Evolutionary conservation across 495 filamentous ascomycete species (phyloP).

Genomic region (Clavariopsis aquatica): DNA sequence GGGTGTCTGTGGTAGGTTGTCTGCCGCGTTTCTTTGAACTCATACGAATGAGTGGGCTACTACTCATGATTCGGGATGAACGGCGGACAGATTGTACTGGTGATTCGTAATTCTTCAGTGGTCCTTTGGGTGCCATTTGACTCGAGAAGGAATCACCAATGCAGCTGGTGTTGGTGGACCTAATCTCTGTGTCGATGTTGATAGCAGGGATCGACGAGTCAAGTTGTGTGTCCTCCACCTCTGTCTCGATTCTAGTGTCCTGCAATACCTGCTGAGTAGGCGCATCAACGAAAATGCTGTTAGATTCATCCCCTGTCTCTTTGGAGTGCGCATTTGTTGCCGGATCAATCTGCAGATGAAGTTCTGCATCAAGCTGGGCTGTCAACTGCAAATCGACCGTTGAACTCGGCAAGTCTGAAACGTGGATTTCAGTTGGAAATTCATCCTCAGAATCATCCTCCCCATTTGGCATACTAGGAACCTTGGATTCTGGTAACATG

Average conservation of each 20-base stretch:
- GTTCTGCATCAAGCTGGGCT: slow-evolving; percentile 29
- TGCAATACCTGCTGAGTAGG: slow-evolving; percentile 5
- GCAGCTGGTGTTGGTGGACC: slow-evolving; percentile 26
- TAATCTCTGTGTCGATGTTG: background rate
- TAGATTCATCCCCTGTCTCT: slow-evolving; percentile 3
- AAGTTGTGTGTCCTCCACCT: slow-evolving; percentile 8
- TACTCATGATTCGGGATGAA: slow-evolving; percentile 10
- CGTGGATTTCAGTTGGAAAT: slow-evolving; percentile 3
- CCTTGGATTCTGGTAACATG: background rate
- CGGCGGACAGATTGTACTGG: slow-evolving; percentile 6
- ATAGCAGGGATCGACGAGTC: background rate
- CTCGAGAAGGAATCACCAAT: slow-evolving; percentile 27
- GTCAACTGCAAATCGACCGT: slow-evolving; percentile 28
- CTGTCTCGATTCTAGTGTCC: background rate
- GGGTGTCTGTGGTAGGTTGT: background rate
- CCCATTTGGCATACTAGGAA: background rate
- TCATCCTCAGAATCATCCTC: slow-evolving; percentile 9
- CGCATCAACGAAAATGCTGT: slow-evolving; percentile 11
- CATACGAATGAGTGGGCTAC: background rate
- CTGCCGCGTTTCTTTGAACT: slow-evolving; percentile 39
- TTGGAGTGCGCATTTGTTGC: background rate
- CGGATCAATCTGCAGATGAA: slow-evolving; percentile 2
- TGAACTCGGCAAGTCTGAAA: slow-evolving; percentile 16
- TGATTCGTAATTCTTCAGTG: background rate
- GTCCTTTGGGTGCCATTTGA: background rate